Conservation (phyloP, 2,329 filamentous ascomycete genomes). For the Aspergillus glaucus region DNA sequence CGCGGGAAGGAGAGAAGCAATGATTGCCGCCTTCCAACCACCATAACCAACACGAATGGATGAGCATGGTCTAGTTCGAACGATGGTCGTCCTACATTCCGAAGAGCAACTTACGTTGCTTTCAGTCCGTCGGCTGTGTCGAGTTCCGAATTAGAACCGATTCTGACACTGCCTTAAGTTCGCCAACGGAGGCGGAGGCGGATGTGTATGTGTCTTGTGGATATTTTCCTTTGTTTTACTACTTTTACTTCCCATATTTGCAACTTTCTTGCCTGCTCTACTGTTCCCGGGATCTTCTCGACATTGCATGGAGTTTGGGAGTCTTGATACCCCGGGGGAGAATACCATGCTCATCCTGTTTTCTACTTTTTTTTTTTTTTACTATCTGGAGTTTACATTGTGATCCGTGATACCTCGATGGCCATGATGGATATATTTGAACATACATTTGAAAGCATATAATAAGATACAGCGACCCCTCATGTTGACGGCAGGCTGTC, state of each 20-base stretch:
- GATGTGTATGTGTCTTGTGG: not conserved
- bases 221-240: conserved; percentile 1
- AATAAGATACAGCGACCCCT: not conserved
- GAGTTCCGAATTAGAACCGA: not conserved
- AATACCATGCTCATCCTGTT: conserved; percentile 2
- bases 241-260: not conserved
- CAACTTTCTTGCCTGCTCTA: conserved; percentile 4
- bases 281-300: conserved; percentile 3
- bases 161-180: too few relatives aligned
- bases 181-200: not conserved
- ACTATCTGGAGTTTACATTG: not conserved
- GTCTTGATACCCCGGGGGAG: conserved; percentile 20
- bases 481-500: not conserved
- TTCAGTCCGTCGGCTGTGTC: not conserved
- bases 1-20: conserved; percentile 11
- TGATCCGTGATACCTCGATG: not conserved
- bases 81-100: not conserved
- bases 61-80: not conserved
- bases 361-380: conserved; percentile 1
- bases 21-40: not conserved
- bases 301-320: conserved; percentile 17
- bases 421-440: conserved; percentile 2
- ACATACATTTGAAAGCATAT: conserved; percentile 4
- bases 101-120: not conserved
- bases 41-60: not conserved